Evolutionary conservation across 306 rosid genomes (phyloP).

Genomic region (Adenanthera pavonina): DNA sequence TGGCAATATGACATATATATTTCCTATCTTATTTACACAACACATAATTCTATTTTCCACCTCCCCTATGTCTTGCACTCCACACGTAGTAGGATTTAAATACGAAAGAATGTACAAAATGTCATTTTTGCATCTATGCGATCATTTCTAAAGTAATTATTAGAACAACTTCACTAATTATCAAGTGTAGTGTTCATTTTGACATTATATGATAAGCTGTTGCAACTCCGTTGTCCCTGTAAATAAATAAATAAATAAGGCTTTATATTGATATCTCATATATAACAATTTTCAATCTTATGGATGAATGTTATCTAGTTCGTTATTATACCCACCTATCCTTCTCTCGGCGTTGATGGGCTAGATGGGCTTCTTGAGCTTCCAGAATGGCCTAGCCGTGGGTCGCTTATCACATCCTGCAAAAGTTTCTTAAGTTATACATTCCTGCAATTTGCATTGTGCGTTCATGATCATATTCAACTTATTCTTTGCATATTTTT

Average conservation of each 20-base stretch:
- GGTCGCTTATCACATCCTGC: slow-evolving; percentile 69
- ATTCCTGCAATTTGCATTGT: not conserved
- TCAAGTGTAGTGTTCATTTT: not conserved
- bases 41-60: slow-evolving; percentile 18
- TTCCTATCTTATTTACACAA: not conserved
- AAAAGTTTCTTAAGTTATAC: not conserved
- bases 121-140: not conserved
- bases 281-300: not conserved
- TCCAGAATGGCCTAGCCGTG: slow-evolving; percentile 45
- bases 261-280: not conserved
- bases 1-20: too few species aligned
- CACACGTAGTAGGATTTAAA: not conserved
- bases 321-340: slow-evolving; percentile 33
- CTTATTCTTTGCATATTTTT: not conserved
- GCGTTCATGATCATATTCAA: not conserved
- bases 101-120: not conserved
- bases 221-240: slow-evolving; percentile 4
- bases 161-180: not conserved
- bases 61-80: not conserved
- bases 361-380: slow-evolving; percentile 49
- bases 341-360: slow-evolving; percentile 44
- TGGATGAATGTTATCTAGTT: not conserved
- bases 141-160: not conserved
- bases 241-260: not conserved
- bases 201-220: not conserved